phyloP scores from a whole-genome alignment of 306 rosid genomes.

The Sophora flavescens region DNA sequence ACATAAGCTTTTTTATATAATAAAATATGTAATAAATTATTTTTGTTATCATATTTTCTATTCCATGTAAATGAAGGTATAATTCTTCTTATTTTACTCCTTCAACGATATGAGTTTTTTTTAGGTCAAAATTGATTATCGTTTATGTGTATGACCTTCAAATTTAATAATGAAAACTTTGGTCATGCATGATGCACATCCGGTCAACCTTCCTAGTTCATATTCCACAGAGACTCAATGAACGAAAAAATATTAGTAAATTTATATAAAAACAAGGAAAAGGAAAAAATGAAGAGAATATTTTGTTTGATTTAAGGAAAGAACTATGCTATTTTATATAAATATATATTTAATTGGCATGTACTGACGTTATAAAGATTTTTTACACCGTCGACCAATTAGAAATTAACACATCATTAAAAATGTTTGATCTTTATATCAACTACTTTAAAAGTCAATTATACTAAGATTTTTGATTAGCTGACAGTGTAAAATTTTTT shows the following conservation, averaged over 20 bases:
- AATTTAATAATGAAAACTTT: background rate
- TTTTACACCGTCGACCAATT: no score
- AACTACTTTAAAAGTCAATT: no score
- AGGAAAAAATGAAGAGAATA: background rate
- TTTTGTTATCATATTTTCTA: no score
- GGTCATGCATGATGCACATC: background rate
- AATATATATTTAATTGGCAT: no score
- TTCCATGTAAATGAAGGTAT: background rate
- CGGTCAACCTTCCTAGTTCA: slow-evolving; percentile 5
- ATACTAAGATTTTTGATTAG: no score
- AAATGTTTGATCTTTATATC: no score
- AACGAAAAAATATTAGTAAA: background rate
- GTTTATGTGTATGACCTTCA: background rate
- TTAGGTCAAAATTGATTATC: background rate
- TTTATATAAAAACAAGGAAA: background rate
- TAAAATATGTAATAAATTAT: no score
- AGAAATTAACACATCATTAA: no score
- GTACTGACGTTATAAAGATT: no score
- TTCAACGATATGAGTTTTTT: background rate
- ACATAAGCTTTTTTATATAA: no score
- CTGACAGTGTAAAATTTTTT: no score
- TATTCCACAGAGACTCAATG: background rate
- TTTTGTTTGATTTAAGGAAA: background rate
- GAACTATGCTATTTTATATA: no score
- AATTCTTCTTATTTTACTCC: background rate